These are phyloP conservation scores for Centella asiatica DNA, from an alignment of 129 eudicot species.

Conservation along the genomic window DNA sequence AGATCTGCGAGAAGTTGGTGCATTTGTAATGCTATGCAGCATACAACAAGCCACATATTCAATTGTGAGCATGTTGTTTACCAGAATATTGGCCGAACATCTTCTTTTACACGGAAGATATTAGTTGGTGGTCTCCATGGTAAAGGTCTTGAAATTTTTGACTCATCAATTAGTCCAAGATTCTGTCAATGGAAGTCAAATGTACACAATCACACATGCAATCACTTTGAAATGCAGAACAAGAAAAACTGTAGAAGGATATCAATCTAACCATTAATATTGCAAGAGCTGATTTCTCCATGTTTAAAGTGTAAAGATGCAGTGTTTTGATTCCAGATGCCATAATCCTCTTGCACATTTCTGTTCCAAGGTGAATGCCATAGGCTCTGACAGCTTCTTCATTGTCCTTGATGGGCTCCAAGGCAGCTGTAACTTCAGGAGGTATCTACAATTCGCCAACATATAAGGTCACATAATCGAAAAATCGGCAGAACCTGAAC, in stretches of 20 bases:
- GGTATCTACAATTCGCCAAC: slow-evolving; percentile 47
- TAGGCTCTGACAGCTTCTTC: slow-evolving; percentile 96
- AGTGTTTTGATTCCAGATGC: slow-evolving; percentile 83
- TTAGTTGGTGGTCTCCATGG: slow-evolving; percentile 97
- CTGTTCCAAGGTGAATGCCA: slow-evolving; percentile 91
- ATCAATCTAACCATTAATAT: slow-evolving; percentile 53
- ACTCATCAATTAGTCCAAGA: slow-evolving; percentile 90
- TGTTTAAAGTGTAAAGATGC: slow-evolving; percentile 92
- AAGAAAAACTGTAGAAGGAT: background rate
- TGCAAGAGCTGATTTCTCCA: slow-evolving; percentile 96
- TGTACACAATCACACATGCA: slow-evolving; percentile 5
- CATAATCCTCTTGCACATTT: slow-evolving; percentile 99
- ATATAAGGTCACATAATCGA: no score
- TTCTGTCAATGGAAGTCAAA: slow-evolving; percentile 39
- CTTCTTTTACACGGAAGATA: slow-evolving; percentile 78
- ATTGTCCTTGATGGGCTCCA: slow-evolving; percentile 97
- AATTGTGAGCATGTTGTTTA: slow-evolving; percentile 16
- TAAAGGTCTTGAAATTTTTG: slow-evolving; percentile 76
- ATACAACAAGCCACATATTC: background rate
- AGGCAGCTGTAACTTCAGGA: slow-evolving; percentile 70
- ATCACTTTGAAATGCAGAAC: slow-evolving; percentile 7
- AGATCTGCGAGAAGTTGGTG: background rate
- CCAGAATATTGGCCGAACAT: slow-evolving; percentile 96
- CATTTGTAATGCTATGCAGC: slow-evolving; percentile 2
- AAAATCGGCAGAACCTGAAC: background rate